Evolutionary conservation across 805 yeast genomes (phyloP), one percentile per base, ranked within the genome.

Genomic region (Diddensiella caesifluorescens): DNA sequence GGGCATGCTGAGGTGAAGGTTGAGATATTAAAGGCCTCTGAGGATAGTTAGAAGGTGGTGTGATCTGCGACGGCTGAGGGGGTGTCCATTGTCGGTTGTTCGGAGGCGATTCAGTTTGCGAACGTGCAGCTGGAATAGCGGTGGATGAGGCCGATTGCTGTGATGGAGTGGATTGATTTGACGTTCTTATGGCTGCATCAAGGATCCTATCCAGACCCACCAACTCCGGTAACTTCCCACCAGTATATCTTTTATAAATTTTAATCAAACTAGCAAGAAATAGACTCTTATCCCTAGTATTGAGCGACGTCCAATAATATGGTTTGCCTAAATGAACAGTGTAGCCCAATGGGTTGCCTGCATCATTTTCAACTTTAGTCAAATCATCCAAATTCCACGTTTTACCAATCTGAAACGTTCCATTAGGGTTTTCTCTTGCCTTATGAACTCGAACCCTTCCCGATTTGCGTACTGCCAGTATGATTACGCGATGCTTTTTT

Each of bases 371-470:
- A 2, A 89, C 60, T 32, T 62, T 60, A 3, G 69, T 60, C 49
- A 90, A 65, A 52, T 85, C 94, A 46, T 75, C 83, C 53, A 90
- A 65, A 48, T 77, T 79, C 97, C 97, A 89, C 2, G 95, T 83
- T 55, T 96, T 74, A 23, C 97, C 97, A 39, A 89, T 85, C 62
- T 89, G 97, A 53, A 83, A 77, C 1, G 79, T 61, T 1, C 83
- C 80, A 51, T 84, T 83, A 6, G 74, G 67, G 52, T 83, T 82
- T 58, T 77, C 87, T 54, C 94, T 79, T 2, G 94, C 95, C 62
- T 90, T 89, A 59, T 88, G 95, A 9, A 89, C 53, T 44, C 79
- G 70, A 23, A 84, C 80, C 20, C 82, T 64, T 0, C 90, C 90
- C 4, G 80, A 71, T 36, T 73, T 68, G 56, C 81, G 77, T 2